Evolutionary conservation across 768 basidiomycete species (phyloP), one percentile per base, ranked within the genome.

Genomic region (Pleurotus citrinopileatus): DNA sequence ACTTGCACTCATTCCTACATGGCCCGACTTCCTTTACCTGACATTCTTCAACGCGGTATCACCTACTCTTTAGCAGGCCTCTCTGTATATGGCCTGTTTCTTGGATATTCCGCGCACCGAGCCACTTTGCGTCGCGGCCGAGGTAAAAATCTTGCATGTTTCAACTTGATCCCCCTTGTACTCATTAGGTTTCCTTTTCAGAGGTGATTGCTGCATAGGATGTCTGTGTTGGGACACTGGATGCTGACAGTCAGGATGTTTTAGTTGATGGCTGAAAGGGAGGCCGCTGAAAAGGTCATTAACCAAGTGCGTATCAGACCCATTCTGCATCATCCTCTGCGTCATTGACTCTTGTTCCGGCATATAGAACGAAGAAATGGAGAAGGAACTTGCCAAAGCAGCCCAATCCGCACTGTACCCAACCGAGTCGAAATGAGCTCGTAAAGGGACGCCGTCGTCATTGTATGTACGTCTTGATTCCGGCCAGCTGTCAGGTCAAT

Each of bases 21-120:
- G 48, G 29, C 48, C 15, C 54, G 55, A 54, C 60, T 74, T 9
- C 61, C 73, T 10, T 42, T 79, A 13, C 56, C 73, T 52, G 81
- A 83, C 62, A 66, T 77, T 43, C 59, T 81, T 1, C 84, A 87
- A 50, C 70, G 83, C 61, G 75, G 76, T 3, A 65, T 83, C n/a
- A 77, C 83, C 15, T 76, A 76, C 57, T 74, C 79, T 15, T 72
- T 83, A 6, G 74, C 77, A 3, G 81, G 76, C 0, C 61, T 84
- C 7, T 74, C 78, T 26, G 73, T 74, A 2, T 82, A 76, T 67
- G 81, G 80, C 3, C 64, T 82, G n/a, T 75, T 68, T 22, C 74
- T 80, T 62, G 79, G 81, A 19, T 72, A 79, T 32, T 62, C 72
- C 22, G 73, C 82, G 3, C 84, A 87, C 63, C 70, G 69, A 20